A percentile compares a stretch with the other conserved stretches of the same genome.
phyloP scores from a whole-genome alignment of 1,284 basidiomycete genomes.

The Phlebopus sp. region DNA sequence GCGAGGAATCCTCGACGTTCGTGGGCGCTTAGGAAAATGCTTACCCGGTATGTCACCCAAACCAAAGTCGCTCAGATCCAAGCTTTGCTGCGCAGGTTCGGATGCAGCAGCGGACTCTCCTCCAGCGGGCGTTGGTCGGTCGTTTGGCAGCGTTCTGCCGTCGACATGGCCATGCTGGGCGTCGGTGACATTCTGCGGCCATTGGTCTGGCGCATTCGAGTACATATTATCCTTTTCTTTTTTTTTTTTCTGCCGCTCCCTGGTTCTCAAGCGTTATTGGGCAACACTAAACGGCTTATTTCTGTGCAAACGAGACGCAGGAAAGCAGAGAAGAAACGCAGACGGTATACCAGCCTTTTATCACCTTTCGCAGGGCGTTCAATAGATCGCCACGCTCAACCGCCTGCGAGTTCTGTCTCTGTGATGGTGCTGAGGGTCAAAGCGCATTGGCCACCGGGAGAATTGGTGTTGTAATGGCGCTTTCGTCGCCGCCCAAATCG shows the following conservation, averaged over 20 bases:
- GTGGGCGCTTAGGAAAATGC: constrained; percentile 30
- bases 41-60: constrained; percentile 38
- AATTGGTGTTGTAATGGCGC: constrained; percentile 24
- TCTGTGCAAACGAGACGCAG: constrained; percentile 41
- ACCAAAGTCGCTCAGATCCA: constrained; percentile 46
- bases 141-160: constrained; percentile 32
- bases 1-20: constrained; percentile 4
- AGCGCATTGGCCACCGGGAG: constrained; percentile 34
- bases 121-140: constrained; percentile 30
- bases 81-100: constrained; percentile 29
- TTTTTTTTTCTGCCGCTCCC: constrained; percentile 43
- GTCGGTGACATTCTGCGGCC: constrained; percentile 47
- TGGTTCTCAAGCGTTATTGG: constrained; percentile 46
- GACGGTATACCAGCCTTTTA: constrained; percentile 37
- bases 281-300: constrained; percentile 55
- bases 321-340: constrained; percentile 36
- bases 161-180: constrained; percentile 40
- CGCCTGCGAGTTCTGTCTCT: constrained; percentile 41
- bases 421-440: constrained; percentile 39
- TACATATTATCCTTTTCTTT: constrained; percentile 49
- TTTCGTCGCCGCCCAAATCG: constrained; percentile 29
- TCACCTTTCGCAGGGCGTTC: constrained; percentile 38
- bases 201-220: constrained; percentile 49
- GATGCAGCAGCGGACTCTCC: constrained; percentile 26
- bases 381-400: constrained; percentile 36